Conservation (phyloP, 352 stramenopile genomes). For the Phytopythium cucurbitacearum region DNA sequence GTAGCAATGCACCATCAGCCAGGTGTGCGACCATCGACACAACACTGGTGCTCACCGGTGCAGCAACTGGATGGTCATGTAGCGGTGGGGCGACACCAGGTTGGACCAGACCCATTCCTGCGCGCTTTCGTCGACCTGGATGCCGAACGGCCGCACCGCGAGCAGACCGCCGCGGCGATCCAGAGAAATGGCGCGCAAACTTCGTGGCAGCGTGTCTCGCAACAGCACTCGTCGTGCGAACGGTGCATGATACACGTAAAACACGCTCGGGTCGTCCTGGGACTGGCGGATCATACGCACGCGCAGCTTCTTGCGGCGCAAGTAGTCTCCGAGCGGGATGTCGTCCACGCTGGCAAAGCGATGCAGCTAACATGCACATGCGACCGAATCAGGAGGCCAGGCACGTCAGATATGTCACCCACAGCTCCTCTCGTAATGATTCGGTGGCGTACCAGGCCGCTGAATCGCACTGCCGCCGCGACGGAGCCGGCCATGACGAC, state of each 20-base stretch:
- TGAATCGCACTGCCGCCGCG: conserved; percentile 41
- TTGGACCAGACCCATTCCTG: conserved; percentile 68
- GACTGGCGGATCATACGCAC: conserved; percentile 71
- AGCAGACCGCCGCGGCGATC: conserved; percentile 21
- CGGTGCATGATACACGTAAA: conserved; percentile 83
- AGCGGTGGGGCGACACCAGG: conserved; percentile 56
- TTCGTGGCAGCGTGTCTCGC: conserved; percentile 43
- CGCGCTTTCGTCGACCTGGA: conserved; percentile 67
- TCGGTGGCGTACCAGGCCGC: conserved; percentile 33
- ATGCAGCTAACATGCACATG: conserved; percentile 22
- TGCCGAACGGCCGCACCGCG: conserved; percentile 61
- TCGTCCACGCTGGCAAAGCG: conserved; percentile 51
- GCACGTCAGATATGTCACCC: too few species aligned
- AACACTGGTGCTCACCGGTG: conserved; percentile 26
- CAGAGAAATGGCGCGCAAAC: conserved; percentile 3
- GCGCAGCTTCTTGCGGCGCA: conserved; percentile 61
- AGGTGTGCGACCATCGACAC: conserved; percentile 3
- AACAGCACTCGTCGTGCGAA: conserved; percentile 54
- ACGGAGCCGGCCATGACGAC: conserved; percentile 39
- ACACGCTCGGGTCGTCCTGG: conserved; percentile 55
- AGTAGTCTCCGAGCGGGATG: conserved; percentile 60
- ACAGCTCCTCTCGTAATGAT: background rate
- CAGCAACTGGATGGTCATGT: conserved; percentile 56
- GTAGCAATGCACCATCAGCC: background rate
- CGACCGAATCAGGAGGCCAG: background rate